Conservation (phyloP, 163 green algal genomes). For the Volvox carteri region DNA sequence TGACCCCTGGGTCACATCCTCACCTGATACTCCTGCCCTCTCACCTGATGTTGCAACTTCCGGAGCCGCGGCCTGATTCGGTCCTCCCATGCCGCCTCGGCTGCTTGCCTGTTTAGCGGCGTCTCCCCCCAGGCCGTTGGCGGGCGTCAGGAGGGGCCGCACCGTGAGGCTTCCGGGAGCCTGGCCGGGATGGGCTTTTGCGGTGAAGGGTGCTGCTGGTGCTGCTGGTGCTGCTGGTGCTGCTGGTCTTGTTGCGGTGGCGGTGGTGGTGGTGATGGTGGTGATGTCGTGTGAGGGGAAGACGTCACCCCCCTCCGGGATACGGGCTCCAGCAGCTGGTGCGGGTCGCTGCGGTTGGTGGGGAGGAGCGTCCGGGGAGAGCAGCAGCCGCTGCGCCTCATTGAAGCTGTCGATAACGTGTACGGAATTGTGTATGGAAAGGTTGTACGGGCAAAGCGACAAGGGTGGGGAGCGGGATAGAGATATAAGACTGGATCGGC, state of each 20-base stretch:
- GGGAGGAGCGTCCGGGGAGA: background rate
- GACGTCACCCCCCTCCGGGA: background rate
- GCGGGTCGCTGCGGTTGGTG: background rate
- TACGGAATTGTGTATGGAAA: no score
- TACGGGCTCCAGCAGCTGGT: background rate
- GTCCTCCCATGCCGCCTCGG: no score
- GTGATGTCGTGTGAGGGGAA: background rate
- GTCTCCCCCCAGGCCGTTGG: no score
- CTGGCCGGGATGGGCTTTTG: background rate
- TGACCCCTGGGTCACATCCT: background rate
- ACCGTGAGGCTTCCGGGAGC: constrained; percentile 23
- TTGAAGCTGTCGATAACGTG: constrained; percentile 6
- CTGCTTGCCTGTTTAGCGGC: no score
- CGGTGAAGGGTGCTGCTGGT: background rate
- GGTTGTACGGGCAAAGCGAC: no score
- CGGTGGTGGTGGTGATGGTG: no score
- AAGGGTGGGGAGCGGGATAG: no score
- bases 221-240: background rate
- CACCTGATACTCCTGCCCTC: no score
- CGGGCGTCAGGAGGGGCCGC: background rate
- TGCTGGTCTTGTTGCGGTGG: no score
- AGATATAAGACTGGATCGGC: no score
- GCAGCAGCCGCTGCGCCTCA: constrained; percentile 5
- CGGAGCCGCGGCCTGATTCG: background rate
- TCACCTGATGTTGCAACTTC: background rate